A percentile compares a stretch with the other conserved stretches of the same genome.
phyloP scores from a whole-genome alignment of 2,329 filamentous ascomycete genomes.

The Alternaria alternata region DNA sequence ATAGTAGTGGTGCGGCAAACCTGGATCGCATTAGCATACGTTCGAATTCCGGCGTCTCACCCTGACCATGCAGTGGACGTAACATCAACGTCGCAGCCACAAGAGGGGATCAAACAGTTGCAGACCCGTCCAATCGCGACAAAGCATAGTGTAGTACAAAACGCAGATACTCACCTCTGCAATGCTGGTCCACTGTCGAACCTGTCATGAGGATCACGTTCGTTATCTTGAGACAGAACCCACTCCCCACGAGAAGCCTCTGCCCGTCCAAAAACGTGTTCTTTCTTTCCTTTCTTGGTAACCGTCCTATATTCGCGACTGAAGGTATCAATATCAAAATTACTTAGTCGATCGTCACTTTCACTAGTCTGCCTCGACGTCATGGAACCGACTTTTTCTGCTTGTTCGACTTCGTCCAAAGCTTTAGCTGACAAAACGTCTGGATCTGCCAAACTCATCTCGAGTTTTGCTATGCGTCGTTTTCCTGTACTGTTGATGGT shows the following conservation, averaged over 20 bases:
- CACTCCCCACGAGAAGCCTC: slow-evolving; percentile 52
- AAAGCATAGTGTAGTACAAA: not conserved
- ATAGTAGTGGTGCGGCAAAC: slow-evolving; percentile 65
- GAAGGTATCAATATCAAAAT: slow-evolving; percentile 48
- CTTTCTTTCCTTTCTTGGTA: slow-evolving; percentile 27
- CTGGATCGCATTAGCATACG: slow-evolving; percentile 43
- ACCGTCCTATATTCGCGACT: slow-evolving; percentile 40
- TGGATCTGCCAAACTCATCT: slow-evolving; percentile 67
- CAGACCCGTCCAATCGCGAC: not conserved
- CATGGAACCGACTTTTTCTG: slow-evolving; percentile 39
- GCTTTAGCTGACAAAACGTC: slow-evolving; percentile 39
- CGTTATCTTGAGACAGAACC: slow-evolving; percentile 40
- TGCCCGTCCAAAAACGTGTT: slow-evolving; percentile 53
- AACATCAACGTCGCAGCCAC: not conserved
- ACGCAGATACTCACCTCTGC: slow-evolving; percentile 44
- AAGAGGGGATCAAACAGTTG: not conserved
- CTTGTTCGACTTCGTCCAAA: slow-evolving; percentile 31
- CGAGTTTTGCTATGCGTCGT: slow-evolving; percentile 78
- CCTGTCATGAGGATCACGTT: slow-evolving; percentile 45
- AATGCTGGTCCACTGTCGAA: slow-evolving; percentile 46
- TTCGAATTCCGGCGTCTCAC: not conserved
- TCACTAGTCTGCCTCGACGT: slow-evolving; percentile 29
- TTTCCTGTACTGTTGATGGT: slow-evolving; percentile 78
- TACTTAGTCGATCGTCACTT: slow-evolving; percentile 25
- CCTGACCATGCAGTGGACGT: not conserved